These are phyloP conservation scores for Haplographium delicatum DNA, from an alignment of 495 filamentous ascomycete species.

Conservation along the genomic window DNA sequence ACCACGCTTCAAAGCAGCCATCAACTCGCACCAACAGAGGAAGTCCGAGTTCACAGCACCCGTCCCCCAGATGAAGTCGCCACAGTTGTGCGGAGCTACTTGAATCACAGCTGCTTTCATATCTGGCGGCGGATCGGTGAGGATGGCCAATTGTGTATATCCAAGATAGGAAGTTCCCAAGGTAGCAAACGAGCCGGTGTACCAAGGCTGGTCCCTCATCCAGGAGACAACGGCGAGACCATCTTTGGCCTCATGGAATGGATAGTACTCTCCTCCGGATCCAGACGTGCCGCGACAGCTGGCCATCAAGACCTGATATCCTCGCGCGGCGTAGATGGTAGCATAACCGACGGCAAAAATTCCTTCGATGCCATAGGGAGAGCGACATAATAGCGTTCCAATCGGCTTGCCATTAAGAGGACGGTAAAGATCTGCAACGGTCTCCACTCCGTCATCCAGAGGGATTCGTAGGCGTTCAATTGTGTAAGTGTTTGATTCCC, in stretches of 20 bases:
- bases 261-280: slow-evolving; percentile 25
- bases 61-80: slow-evolving; percentile 23
- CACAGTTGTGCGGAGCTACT: slow-evolving; percentile 26
- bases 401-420: slow-evolving; percentile 18
- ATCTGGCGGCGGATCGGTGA: slow-evolving; percentile 26
- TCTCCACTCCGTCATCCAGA: slow-evolving; percentile 25
- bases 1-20: background rate
- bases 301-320: slow-evolving; percentile 29
- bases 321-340: slow-evolving; percentile 28
- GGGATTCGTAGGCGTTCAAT: slow-evolving; percentile 24
- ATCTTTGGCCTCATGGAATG: slow-evolving; percentile 23
- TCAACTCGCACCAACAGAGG: slow-evolving; percentile 22
- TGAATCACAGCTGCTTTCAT: slow-evolving; percentile 26
- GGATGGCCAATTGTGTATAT: slow-evolving; percentile 31
- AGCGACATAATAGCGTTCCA: slow-evolving; percentile 26
- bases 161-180: slow-evolving; percentile 30
- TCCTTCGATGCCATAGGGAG: slow-evolving; percentile 24
- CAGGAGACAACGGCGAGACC: slow-evolving; percentile 30
- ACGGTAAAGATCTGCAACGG: slow-evolving; percentile 31
- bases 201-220: slow-evolving; percentile 34
- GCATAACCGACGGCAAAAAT: slow-evolving; percentile 23
- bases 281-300: slow-evolving; percentile 29
- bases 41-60: slow-evolving; percentile 27
- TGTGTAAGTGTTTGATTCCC: slow-evolving; percentile 20
- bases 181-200: slow-evolving; percentile 31